phyloP scores from a whole-genome alignment of 768 basidiomycete genomes.

The Kwoniella pini region DNA sequence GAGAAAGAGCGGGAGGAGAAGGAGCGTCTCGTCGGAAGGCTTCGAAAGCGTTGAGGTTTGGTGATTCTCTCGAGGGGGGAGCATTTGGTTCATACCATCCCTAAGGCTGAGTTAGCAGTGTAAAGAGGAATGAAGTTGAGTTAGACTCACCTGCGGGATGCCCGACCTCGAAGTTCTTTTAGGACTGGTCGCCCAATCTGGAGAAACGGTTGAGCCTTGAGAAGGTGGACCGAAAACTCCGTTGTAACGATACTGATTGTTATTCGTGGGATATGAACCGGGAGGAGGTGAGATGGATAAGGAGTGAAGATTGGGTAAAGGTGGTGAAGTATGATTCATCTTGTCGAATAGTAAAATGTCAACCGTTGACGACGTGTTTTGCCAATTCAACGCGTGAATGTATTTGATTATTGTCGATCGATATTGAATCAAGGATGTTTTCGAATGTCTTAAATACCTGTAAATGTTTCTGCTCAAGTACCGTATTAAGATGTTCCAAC shows the following conservation, averaged over 20 bases:
- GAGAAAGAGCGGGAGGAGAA: slow-evolving; percentile 43
- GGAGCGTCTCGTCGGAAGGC: slow-evolving; percentile 35
- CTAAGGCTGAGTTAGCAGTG: slow-evolving; percentile 8
- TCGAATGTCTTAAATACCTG: too few species aligned
- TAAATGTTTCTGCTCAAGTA: too few species aligned
- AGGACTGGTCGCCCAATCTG: slow-evolving; percentile 26
- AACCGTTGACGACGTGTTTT: not conserved
- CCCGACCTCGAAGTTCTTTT: slow-evolving; percentile 32
- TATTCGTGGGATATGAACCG: slow-evolving; percentile 16
- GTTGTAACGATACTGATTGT: slow-evolving; percentile 36
- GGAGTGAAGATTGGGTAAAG: slow-evolving; percentile 42
- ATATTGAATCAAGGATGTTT: too few species aligned
- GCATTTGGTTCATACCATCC: slow-evolving; percentile 48
- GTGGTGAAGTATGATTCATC: slow-evolving; percentile 30
- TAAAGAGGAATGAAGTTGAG: not conserved
- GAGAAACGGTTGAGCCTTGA: slow-evolving; percentile 19
- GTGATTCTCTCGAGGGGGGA: slow-evolving; percentile 38
- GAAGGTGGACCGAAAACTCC: slow-evolving; percentile 49
- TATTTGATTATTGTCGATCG: not conserved
- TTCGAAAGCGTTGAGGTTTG: slow-evolving; percentile 32
- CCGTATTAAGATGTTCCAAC: too few species aligned
- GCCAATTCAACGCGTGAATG: not conserved
- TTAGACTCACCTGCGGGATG: slow-evolving; percentile 28
- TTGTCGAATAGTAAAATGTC: not conserved
- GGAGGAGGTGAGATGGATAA: slow-evolving; percentile 38